phyloP scores from a whole-genome alignment of 495 filamentous ascomycete genomes.

The Hypoxylon intermedium region DNA sequence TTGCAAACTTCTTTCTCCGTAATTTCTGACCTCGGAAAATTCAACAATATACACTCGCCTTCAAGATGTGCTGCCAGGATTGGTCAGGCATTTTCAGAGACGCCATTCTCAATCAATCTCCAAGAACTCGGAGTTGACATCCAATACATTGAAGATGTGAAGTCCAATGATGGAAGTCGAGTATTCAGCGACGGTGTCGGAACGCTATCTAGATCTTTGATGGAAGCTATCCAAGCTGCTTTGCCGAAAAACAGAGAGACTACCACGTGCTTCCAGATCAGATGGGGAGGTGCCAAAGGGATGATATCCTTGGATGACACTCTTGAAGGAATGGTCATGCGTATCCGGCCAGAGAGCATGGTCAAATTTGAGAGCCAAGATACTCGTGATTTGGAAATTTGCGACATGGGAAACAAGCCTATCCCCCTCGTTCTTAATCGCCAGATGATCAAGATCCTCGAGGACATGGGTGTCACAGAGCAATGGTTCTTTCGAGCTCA shows the following conservation, averaged over 20 bases:
- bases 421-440: conserved; percentile 75
- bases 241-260: conserved; percentile 51
- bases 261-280: conserved; percentile 74
- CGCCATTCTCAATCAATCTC: conserved; percentile 59
- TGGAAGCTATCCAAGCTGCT: conserved; percentile 59
- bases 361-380: conserved; percentile 71
- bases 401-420: conserved; percentile 67
- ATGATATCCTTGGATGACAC: conserved; percentile 71
- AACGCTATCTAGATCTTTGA: conserved; percentile 65
- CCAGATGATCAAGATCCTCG: conserved; percentile 81
- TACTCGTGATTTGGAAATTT: conserved; percentile 71
- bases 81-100: conserved; percentile 84
- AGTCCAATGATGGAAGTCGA: conserved; percentile 46
- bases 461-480: conserved; percentile 66
- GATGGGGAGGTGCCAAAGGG: conserved; percentile 74
- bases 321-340: conserved; percentile 61
- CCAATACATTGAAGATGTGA: conserved; percentile 51
- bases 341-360: conserved; percentile 72
- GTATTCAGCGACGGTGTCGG: conserved; percentile 83
- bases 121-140: conserved; percentile 44
- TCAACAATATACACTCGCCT: conserved; percentile 66
- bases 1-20: conserved; percentile 57
- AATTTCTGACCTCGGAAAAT: conserved; percentile 70
- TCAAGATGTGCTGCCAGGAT: conserved; percentile 82
- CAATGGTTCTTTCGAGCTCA: conserved; percentile 69